Evolutionary conservation across 805 yeast genomes (phyloP), one percentile per base, ranked within the genome.

Genomic region (Candida pini): DNA sequence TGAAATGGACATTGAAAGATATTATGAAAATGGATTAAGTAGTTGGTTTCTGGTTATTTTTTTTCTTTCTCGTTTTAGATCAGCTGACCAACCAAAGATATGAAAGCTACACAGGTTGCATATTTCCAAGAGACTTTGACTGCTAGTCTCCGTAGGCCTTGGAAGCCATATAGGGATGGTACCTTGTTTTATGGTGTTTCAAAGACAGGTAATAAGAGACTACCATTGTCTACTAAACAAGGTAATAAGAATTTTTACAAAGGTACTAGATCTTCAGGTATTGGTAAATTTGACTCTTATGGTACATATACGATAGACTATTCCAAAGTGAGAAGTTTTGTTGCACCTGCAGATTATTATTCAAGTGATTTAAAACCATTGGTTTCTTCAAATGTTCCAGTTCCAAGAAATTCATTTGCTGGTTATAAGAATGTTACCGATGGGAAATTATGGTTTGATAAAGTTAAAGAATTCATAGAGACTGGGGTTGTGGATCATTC

Each of bases 251-350:
- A 84, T 49, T 84, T 71, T 64, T 92, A 92, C 66, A 92, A 92
- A 60, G 99, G 99, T 68, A 92, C 97, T 16, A 76, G 97, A 39
- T 85, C 98, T 5, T 74, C 95, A 3, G 97, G 97, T 59, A 76
- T 87, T 43, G 99, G 99, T 56, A 69, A 68, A 34, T 76, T 81
- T 54, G 82, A 92, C 35, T 66, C 69, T 23, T 71, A 68, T 41
- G 97, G 95, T 35, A 72, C 74, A 16, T 92, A 87, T 60, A 66
- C 74, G 6, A 73, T 92, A 41, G 73, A 85, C 63, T 90, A 95
- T 86, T 60, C 63, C 29, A 87, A 81, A 54, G 97, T 90, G 20
- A 73, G 96, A 51, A 87, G 97, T 0, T 92, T 80, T 60, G 95
- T 85, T 3, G 87, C 78, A 8, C 98, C 98, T 5, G 58, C 64